These are phyloP conservation scores for Candida tammaniensis DNA, from an alignment of 805 yeast genomes.

Conservation along the genomic window DNA sequence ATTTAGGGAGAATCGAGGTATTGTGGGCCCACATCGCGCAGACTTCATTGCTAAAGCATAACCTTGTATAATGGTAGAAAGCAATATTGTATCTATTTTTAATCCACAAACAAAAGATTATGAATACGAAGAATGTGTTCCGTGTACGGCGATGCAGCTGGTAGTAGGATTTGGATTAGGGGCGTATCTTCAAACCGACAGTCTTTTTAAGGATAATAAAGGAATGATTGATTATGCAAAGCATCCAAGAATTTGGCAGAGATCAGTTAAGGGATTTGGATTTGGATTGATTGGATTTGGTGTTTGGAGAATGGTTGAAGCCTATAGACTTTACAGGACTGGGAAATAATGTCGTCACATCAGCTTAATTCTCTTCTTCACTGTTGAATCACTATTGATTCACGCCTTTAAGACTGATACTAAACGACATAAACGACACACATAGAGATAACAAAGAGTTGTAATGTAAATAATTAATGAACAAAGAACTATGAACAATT, in stretches of 20 bases:
- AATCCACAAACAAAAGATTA: conserved; percentile 7
- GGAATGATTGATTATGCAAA: conserved; percentile 31
- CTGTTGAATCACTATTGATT: no score
- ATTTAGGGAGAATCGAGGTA: no score
- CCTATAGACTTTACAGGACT: conserved; percentile 1
- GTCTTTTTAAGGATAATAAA: conserved; percentile 28
- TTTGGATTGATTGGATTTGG: conserved; percentile 34
- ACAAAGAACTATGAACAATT: no score
- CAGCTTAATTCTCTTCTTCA: no score
- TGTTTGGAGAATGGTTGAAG: conserved; percentile 21
- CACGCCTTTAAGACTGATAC: no score
- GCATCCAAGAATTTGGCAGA: conserved; percentile 42
- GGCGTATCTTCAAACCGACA: conserved; percentile 23
- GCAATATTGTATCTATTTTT: conserved; percentile 12
- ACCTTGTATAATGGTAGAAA: conserved; percentile 12
- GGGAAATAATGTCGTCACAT: no score
- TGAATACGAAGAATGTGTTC: conserved; percentile 28
- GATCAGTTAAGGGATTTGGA: conserved; percentile 31
- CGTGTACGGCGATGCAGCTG: conserved; percentile 39
- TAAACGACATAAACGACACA: no score
- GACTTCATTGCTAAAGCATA: neutral
- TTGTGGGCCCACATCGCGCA: neutral
- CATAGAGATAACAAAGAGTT: no score
- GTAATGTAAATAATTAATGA: no score
- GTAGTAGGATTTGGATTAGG: conserved; percentile 33